Evolutionary conservation across 2,329 filamentous ascomycete genomes (phyloP), one percentile per base, ranked within the genome.

Genomic region (Colletotrichum sansevieriae): DNA sequence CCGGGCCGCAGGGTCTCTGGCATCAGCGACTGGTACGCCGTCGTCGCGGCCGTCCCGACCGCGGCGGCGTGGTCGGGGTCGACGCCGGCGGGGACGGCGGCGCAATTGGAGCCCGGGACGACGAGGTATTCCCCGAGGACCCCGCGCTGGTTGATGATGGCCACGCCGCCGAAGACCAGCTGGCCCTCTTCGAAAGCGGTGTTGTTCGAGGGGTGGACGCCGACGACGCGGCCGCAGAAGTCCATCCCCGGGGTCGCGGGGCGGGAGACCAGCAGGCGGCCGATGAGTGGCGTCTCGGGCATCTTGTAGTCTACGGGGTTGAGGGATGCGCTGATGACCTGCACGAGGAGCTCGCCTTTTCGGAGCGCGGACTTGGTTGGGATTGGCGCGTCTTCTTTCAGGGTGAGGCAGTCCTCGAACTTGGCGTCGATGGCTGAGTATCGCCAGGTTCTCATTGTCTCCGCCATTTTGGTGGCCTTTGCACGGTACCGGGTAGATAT

Each of bases 251-350:
- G 83, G 1, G 78, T 83, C 5, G 80, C 80, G 13, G 85, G 84
- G 33, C 2, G 43, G 41, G 29, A 59, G n/a, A 22, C 4, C 49
- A 70, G 51, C 20, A 62, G 37, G n/a, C 78, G 77, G 4, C 81
- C 76, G 33, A 80, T 70, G 22, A 83, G 1, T 7, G 78, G 78
- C 0, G 82, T 60, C 41, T 83, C 81, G 12, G 77, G 72, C 4
- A 84, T 47, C 68, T 86, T 86, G 79, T 81, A 81, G 74, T 87
- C 84, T 63, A 81, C 80, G 0, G 84, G 84, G 72, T 87, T 87
- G 41, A 85, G 74, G 3, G 78, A 75, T 1, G 80, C 78, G 70
- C 79, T 78, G 63, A 78, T 73, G 58, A 87, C 82, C 59, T 79
- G 74, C 61, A 87, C 74, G 25, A 85, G 77, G 35, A 83, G 75